Evolutionary conservation across 2,329 filamentous ascomycete genomes (phyloP).

Genomic region (Alternaria burnsii): DNA sequence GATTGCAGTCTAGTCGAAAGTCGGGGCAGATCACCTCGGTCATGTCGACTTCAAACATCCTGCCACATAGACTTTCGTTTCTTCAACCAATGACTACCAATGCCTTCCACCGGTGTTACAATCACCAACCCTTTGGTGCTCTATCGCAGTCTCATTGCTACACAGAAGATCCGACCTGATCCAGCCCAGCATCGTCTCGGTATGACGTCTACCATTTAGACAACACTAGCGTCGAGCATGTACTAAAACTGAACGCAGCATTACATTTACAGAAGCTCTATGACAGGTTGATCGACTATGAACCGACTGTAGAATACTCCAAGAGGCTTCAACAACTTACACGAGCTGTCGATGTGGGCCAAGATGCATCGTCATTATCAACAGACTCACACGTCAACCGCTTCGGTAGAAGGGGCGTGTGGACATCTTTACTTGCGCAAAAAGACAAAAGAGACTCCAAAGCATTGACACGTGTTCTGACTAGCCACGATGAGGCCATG

Average conservation of each 20-base stretch:
- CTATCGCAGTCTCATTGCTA: conserved; percentile 75
- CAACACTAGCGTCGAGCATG: conserved; percentile 20
- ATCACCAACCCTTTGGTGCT: conserved; percentile 76
- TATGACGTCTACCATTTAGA: conserved; percentile 48
- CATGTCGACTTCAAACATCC: conserved; percentile 19
- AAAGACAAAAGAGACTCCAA: conserved; percentile 63
- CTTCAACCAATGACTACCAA: conserved; percentile 41
- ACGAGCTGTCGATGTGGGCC: conserved; percentile 47
- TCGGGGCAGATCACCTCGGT: conserved; percentile 32
- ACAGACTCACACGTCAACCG: conserved; percentile 25
- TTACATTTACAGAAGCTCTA: conserved; percentile 82
- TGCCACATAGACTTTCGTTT: conserved; percentile 13
- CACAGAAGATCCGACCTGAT: conserved; percentile 72
- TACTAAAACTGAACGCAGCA: conserved; percentile 55
- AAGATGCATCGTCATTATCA: conserved; percentile 47
- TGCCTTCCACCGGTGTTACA: conserved; percentile 51
- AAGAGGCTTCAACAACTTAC: conserved; percentile 70
- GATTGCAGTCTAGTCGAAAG: conserved; percentile 35
- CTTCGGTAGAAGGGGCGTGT: conserved; percentile 57
- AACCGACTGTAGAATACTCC: conserved; percentile 74
- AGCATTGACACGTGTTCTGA: conserved; percentile 73
- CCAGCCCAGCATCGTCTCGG: conserved; percentile 73
- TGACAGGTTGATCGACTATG: conserved; percentile 77
- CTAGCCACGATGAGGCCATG: conserved; percentile 74
- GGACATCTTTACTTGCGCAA: conserved; percentile 62